Conservation (phyloP, 352 stramenopile species). For the Pythium apleroticum region DNA sequence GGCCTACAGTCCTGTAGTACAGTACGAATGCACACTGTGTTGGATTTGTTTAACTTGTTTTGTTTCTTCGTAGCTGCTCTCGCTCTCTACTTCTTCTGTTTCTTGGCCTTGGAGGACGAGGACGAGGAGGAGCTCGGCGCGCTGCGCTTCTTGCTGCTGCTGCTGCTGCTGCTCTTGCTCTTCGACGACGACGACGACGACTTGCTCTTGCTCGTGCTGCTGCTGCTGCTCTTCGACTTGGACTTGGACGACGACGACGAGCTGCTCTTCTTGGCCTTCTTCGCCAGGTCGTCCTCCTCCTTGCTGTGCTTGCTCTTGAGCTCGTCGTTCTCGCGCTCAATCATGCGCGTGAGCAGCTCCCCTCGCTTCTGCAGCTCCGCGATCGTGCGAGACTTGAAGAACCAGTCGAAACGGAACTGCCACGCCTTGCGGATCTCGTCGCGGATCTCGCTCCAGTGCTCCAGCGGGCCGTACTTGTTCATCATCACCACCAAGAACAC, state of each 20-base stretch:
- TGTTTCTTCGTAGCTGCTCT: background rate
- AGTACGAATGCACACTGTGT: slow-evolving; percentile 1
- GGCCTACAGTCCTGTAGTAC: too few relatives aligned
- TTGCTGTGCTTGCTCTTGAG: slow-evolving; percentile 69
- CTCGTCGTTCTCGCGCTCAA: slow-evolving; percentile 94
- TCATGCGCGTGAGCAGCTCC: slow-evolving; percentile 94
- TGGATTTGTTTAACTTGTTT: background rate
- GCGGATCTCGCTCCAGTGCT: slow-evolving; percentile 96
- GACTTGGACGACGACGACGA: slow-evolving; percentile 56
- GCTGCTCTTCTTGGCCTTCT: slow-evolving; percentile 70
- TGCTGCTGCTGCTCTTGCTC: slow-evolving; percentile 46
- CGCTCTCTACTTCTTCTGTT: slow-evolving; percentile 57
- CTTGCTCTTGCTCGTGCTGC: slow-evolving; percentile 53
- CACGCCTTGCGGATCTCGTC: slow-evolving; percentile 97
- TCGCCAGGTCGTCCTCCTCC: slow-evolving; percentile 76
- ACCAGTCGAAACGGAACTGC: slow-evolving; percentile 99
- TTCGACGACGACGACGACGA: slow-evolving; percentile 29
- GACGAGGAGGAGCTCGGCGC: slow-evolving; percentile 32
- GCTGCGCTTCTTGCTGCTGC: slow-evolving; percentile 71
- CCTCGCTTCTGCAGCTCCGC: slow-evolving; percentile 97
- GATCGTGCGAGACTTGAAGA: slow-evolving; percentile 98
- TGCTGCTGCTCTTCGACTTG: slow-evolving; percentile 63
- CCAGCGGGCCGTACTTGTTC: slow-evolving; percentile 96
- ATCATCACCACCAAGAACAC: slow-evolving; percentile 99
- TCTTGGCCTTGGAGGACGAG: slow-evolving; percentile 66